Base-by-base conservation (phyloP, 768 basidiomycete genomes). In the Calvatia gigantea region DNA sequence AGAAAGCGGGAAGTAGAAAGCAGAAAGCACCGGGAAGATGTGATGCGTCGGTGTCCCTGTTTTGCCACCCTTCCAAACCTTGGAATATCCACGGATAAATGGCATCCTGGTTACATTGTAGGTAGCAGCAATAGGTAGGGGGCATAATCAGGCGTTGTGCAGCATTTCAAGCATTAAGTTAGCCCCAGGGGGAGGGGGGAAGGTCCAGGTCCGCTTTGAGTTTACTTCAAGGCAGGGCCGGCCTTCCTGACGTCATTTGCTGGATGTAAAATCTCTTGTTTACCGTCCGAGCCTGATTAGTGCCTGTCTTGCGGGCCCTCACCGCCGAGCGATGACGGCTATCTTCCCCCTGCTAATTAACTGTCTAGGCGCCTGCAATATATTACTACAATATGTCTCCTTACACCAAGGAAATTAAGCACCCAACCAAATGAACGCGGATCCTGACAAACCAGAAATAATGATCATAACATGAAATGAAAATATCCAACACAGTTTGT, bases 241-340 rank as follows among this genome's bases (percentile, higher is more conserved):
- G 61, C 21, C 55, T 48, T 27, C 39, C 39, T 65, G 62, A 65
- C 64, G 62, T 65, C 64, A 65, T 31, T 27, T 31, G 28, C 27
- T 19, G 56, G 49, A 59, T 60, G 41, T 19, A 29, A 37, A 48
- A 32, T 32, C 33, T 23, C 8, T 6, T 38, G 15, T 27, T 52
- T 39, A 27, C 33, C 44, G 51, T 51, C 15, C 9, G 56, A 28
- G 21, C 19, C 29, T 38, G 11, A 21, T 41, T 17, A n/a, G 51
- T 45, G 31, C 25, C 44, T 54, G 31, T 29, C 44, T 46, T 35
- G 33, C 33, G 38, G 45, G 35, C 53, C 44, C 43, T 46, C 44
- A 46, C 31, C 43, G 33, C 32, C 31, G 14, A 31, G 23, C 43
- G 44, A 27, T 44, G 15, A 46, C 43, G 29, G 27, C 52, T 17